Percentiles rank a stretch among this genome's conserved stretches.
Evolutionary conservation across 2,329 filamentous ascomycete species (phyloP).

Genomic region (Tolypocladium guangdongense): DNA sequence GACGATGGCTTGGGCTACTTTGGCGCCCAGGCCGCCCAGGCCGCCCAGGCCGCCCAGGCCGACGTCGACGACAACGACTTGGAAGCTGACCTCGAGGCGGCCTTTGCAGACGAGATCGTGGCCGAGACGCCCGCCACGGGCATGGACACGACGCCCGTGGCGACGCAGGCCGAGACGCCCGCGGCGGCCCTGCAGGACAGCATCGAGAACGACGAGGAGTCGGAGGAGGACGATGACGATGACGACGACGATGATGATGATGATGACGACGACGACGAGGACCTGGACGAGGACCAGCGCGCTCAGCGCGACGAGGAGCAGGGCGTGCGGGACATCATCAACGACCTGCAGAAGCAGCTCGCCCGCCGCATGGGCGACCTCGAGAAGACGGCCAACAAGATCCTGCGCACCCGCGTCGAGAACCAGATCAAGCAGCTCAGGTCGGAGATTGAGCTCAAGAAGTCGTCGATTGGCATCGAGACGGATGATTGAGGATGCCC

Average conservation of each 20-base stretch:
- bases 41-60: slow-evolving; percentile 19
- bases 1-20: slow-evolving; percentile 32
- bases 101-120: slow-evolving; percentile 32
- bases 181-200: slow-evolving; percentile 30
- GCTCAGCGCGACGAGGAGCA: slow-evolving; percentile 38
- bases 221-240: slow-evolving; percentile 31
- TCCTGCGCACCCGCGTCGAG: slow-evolving; percentile 39
- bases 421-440: slow-evolving; percentile 36
- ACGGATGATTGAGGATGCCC: slow-evolving; percentile 18
- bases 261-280: slow-evolving; percentile 38
- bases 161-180: slow-evolving; percentile 32
- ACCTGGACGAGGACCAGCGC: slow-evolving; percentile 42
- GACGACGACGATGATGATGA: slow-evolving; percentile 33
- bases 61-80: slow-evolving; percentile 36
- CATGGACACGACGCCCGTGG: slow-evolving; percentile 32
- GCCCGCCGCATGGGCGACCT: slow-evolving; percentile 32
- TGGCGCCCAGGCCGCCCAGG: slow-evolving; percentile 16
- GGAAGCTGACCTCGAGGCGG: slow-evolving; percentile 44
- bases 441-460: slow-evolving; percentile 33
- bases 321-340: slow-evolving; percentile 44
- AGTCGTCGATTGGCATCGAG: slow-evolving; percentile 31
- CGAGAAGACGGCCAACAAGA: slow-evolving; percentile 30
- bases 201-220: slow-evolving; percentile 30
- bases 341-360: slow-evolving; percentile 40
- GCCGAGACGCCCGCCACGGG: slow-evolving; percentile 32